phyloP scores from a whole-genome alignment of 352 stramenopile species.

The Peronospora tabacina region DNA sequence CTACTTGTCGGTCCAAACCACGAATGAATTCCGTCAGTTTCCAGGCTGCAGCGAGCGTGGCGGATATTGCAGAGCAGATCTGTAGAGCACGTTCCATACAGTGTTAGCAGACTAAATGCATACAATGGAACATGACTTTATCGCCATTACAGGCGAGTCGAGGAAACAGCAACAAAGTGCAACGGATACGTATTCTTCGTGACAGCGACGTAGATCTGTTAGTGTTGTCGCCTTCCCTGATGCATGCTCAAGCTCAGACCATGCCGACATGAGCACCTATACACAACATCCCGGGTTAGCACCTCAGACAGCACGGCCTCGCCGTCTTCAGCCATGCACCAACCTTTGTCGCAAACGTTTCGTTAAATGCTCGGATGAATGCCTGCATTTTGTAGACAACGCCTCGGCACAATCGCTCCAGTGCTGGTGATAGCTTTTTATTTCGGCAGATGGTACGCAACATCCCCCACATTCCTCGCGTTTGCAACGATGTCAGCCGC shows the following conservation, averaged over 20 bases:
- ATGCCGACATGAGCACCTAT: constrained; percentile 38
- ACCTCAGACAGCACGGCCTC: background rate
- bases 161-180: constrained; percentile 38
- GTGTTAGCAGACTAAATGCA: constrained; percentile 6
- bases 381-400: constrained; percentile 39
- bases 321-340: background rate
- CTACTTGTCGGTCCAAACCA: constrained; percentile 22
- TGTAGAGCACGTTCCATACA: constrained; percentile 7
- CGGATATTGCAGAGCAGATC: constrained; percentile 28
- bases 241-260: constrained; percentile 25
- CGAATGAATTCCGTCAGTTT: constrained; percentile 31
- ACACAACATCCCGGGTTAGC: constrained; percentile 3
- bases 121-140: constrained; percentile 7
- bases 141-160: constrained; percentile 18
- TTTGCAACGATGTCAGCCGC: constrained; percentile 37
- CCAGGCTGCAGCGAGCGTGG: constrained; percentile 22
- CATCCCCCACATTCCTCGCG: constrained; percentile 33
- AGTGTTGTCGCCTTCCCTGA: constrained; percentile 20
- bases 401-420: constrained; percentile 25
- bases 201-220: constrained; percentile 24
- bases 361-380: constrained; percentile 39
- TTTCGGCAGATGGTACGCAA: constrained; percentile 25
- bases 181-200: constrained; percentile 34
- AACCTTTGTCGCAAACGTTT: constrained; percentile 41
- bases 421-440: constrained; percentile 2